Evolutionary conservation across 257 asterid genomes (phyloP).

Genomic region (Hygrophila difformis): DNA sequence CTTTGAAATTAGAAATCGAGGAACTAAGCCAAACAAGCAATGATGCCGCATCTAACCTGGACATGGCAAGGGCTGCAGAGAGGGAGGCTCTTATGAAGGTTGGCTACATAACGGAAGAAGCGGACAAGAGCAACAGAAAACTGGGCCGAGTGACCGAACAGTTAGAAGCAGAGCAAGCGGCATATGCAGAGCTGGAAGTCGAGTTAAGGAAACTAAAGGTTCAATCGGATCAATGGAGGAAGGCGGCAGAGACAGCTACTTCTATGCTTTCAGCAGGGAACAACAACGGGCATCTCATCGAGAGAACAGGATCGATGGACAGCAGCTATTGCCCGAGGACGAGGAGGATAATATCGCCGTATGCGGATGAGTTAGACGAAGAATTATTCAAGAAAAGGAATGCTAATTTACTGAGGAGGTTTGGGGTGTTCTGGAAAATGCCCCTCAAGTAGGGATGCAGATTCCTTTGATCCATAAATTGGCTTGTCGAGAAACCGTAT

Average conservation of each 20-base stretch:
- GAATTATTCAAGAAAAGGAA: slow-evolving; percentile 54
- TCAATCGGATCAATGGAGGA: slow-evolving; percentile 70
- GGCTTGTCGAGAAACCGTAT: no score
- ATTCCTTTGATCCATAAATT: no score
- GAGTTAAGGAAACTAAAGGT: slow-evolving; percentile 57
- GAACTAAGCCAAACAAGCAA: slow-evolving; percentile 17
- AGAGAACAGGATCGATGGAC: slow-evolving; percentile 55
- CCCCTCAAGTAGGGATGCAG: slow-evolving; percentile 53
- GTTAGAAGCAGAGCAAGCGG: slow-evolving; percentile 51
- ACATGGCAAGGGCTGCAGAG: slow-evolving; percentile 37
- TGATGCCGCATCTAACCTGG: slow-evolving; percentile 25
- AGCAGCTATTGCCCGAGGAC: slow-evolving; percentile 35
- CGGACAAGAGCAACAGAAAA: slow-evolving; percentile 38
- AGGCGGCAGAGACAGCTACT: slow-evolving; percentile 79
- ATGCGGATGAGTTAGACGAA: slow-evolving; percentile 41
- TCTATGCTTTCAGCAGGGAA: slow-evolving; percentile 52
- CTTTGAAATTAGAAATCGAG: slow-evolving; percentile 27
- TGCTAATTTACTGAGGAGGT: slow-evolving; percentile 48
- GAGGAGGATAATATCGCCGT: slow-evolving; percentile 32
- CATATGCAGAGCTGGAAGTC: slow-evolving; percentile 52
- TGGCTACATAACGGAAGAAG: slow-evolving; percentile 39
- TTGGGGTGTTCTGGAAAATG: slow-evolving; percentile 59
- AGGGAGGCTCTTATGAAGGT: slow-evolving; percentile 45
- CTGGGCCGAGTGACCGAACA: slow-evolving; percentile 39
- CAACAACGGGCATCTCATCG: slow-evolving; percentile 42